Base-by-base conservation (phyloP, 2,329 filamentous ascomycete species). In the Hymenoscyphus repandus region DNA sequence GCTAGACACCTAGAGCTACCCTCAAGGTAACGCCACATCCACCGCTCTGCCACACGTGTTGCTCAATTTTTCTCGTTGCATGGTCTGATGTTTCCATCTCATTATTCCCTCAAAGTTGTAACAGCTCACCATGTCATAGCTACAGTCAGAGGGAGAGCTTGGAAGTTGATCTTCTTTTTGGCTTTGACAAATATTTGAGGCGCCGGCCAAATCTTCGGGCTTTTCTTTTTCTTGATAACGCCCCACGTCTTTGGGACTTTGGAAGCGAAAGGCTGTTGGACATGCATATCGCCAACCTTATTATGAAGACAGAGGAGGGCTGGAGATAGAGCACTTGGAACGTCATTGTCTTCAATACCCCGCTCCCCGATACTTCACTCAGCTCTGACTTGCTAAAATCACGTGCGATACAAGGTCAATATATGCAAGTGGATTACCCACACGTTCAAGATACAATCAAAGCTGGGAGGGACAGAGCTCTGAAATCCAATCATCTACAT, bases 231-330 rank as follows among this genome's bases (percentile, higher is more conserved):
- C 22, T 37, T 49, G 58, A 57, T 52, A 57, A 56, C 46, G 59
- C 54, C 60, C 59, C 60, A 48, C 70, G 71, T 51, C 40, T 31
- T 37, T 7, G 22, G 22, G 22, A 27, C 22, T 27, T 27, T 27
- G 22, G 22, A 27, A 27, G 22, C 22, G 22, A 27, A n/a, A 7
- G 22, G 22, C 22, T 27, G 22, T 27, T 27, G 22, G 22, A 27
- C 22, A 27, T 27, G 22, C 22, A 27, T 27, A 27, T 27, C 22
- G 7, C 22, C 22, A 27, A 27, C 7, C 22, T 27, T 27, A 27
- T n/a, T n/a, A n/a, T n/a, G n/a, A n/a, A n/a, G 22, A 27, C 7
- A 27, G 22, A 27, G 22, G 22, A 27, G 22, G 22, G 22, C 22
- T 27, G 22, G 22, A 27, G 4, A 27, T 27, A 7, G 22, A 27